phyloP scores from a whole-genome alignment of 495 filamentous ascomycete genomes.

The Penicillium cosmopolitanum region DNA sequence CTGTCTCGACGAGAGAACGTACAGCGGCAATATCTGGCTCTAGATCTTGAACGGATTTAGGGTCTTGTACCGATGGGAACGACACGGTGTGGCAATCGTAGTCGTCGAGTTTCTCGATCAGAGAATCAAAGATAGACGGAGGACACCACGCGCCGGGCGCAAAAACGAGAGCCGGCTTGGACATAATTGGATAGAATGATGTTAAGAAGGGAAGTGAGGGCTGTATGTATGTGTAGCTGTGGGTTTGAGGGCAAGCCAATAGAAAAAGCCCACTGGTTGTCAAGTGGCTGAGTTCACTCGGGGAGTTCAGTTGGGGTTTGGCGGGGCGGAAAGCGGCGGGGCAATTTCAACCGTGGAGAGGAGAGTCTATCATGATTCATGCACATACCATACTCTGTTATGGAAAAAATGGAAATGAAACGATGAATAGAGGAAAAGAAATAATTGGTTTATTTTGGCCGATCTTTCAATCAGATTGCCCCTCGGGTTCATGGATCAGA shows the following conservation, averaged over 20 bases:
- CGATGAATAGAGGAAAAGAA: neutral
- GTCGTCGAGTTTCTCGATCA: conserved; percentile 29
- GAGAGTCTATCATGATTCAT: neutral
- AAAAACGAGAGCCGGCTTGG: conserved; percentile 41
- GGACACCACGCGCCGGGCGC: conserved; percentile 44
- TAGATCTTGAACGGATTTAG: conserved; percentile 29
- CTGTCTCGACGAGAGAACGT: conserved; percentile 30
- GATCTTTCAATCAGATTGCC: neutral
- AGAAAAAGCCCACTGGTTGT: neutral
- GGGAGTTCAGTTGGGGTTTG: neutral
- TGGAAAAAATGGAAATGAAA: neutral
- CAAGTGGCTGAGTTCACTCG: neutral
- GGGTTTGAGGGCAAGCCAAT: neutral
- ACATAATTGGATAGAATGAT: conserved; percentile 16
- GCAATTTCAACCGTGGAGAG: neutral
- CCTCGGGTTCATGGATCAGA: conserved; percentile 33
- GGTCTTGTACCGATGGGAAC: conserved; percentile 39
- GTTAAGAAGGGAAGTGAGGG: neutral
- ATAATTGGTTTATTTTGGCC: neutral
- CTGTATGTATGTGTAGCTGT: neutral
- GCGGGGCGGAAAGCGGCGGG: conserved; percentile 2
- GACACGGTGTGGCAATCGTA: conserved; percentile 31
- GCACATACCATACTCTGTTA: too few relatives aligned
- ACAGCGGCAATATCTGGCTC: conserved; percentile 35
- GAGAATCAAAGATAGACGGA: conserved; percentile 33